Conservation (phyloP, 1,139 yeast genomes). For the Candida sp. region DNA sequence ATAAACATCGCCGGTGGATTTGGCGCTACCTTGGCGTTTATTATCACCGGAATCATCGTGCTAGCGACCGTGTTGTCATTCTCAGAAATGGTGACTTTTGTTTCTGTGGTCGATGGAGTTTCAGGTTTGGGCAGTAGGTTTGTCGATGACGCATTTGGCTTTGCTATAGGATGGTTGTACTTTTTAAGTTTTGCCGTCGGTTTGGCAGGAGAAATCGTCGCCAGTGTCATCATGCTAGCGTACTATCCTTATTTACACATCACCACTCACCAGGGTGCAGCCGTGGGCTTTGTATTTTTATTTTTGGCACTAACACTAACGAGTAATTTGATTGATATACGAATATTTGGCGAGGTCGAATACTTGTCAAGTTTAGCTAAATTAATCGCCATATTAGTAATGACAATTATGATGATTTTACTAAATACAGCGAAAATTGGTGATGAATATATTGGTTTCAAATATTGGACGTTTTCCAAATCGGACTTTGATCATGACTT, state of each 20-base stretch:
- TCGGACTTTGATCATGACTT: conserved; percentile 48
- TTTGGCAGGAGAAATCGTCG: conserved; percentile 77
- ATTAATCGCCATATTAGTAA: conserved; percentile 48
- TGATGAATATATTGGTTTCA: conserved; percentile 48
- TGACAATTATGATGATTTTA: conserved; percentile 64
- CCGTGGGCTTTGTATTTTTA: conserved; percentile 66
- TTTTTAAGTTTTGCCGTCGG: conserved; percentile 74
- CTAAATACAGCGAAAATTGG: conserved; percentile 55
- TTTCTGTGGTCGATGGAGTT: conserved; percentile 80
- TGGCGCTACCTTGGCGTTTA: conserved; percentile 72
- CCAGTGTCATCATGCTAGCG: conserved; percentile 71
- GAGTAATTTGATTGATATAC: conserved; percentile 62
- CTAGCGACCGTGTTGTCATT: conserved; percentile 69
- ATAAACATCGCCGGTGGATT: conserved; percentile 79
- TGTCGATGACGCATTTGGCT: conserved; percentile 84
- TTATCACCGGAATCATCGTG: conserved; percentile 64
- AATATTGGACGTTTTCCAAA: conserved; percentile 56
- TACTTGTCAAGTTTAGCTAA: conserved; percentile 60
- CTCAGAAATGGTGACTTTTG: conserved; percentile 84
- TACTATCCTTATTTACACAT: conserved; percentile 56
- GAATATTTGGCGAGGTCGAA: conserved; percentile 76
- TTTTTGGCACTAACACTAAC: conserved; percentile 48
- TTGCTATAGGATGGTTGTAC: conserved; percentile 75
- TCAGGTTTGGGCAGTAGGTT: conserved; percentile 74
- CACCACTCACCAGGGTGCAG: conserved; percentile 43